These are phyloP conservation scores for Prunus mume DNA, from an alignment of 306 rosid species.

Conservation along the genomic window DNA sequence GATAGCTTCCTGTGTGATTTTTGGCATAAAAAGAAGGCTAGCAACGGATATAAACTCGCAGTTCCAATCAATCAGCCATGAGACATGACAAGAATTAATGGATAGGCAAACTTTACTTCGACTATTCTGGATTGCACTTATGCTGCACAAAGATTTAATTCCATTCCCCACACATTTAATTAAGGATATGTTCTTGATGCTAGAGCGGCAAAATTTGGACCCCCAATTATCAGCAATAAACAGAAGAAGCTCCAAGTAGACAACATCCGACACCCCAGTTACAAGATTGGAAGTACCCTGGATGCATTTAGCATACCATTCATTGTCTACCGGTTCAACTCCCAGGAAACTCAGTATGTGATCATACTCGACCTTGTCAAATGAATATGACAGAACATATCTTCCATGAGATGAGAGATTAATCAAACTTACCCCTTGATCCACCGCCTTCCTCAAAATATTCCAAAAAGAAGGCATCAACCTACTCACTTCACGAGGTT, in stretches of 20 bases:
- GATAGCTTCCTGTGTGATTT: slow-evolving; percentile 46
- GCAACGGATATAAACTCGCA: slow-evolving; percentile 30
- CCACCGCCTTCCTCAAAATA: slow-evolving; percentile 39
- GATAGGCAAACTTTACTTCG: slow-evolving; percentile 29
- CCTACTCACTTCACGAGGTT: slow-evolving; percentile 60
- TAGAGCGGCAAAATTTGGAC: slow-evolving; percentile 22
- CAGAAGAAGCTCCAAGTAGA: slow-evolving; percentile 47
- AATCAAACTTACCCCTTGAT: slow-evolving; percentile 37
- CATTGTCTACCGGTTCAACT: slow-evolving; percentile 38
- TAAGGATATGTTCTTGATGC: slow-evolving; percentile 36
- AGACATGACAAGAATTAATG: slow-evolving; percentile 8
- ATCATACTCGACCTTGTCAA: slow-evolving; percentile 45
- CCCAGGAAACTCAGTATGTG: slow-evolving; percentile 43
- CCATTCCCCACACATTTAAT: slow-evolving; percentile 49
- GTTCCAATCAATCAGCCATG: slow-evolving; percentile 63
- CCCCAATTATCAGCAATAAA: slow-evolving; percentile 48
- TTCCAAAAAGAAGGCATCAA: slow-evolving; percentile 58
- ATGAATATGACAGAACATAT: slow-evolving; percentile 45
- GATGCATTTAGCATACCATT: slow-evolving; percentile 76
- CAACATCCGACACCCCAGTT: slow-evolving; percentile 42
- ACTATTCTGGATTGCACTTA: background rate
- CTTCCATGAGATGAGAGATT: slow-evolving; percentile 56
- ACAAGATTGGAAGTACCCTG: slow-evolving; percentile 49
- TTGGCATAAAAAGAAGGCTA: slow-evolving; percentile 47
- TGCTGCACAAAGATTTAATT: slow-evolving; percentile 32